Evolutionary conservation across 2,329 filamentous ascomycete genomes (phyloP).

Genomic region (Apiospora marii): DNA sequence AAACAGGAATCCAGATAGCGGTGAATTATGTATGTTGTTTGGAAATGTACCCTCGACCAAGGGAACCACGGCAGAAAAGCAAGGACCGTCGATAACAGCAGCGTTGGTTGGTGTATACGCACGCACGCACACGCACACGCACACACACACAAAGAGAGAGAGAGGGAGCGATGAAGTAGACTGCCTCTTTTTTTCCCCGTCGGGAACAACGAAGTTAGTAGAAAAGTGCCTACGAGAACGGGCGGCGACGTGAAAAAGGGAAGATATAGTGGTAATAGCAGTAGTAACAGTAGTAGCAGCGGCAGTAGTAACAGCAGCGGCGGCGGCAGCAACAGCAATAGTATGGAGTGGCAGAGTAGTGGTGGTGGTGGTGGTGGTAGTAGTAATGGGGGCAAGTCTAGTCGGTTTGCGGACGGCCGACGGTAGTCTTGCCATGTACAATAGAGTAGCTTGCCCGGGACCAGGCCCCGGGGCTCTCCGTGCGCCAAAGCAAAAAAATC

Average conservation of each 20-base stretch:
- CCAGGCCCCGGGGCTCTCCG: conserved; percentile 51
- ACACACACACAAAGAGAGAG: neutral
- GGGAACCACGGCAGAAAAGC: conserved; percentile 9
- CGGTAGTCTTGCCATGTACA: conserved; percentile 22
- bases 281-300: neutral
- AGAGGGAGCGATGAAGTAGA: neutral
- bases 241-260: conserved; percentile 12
- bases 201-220: neutral
- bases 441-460: conserved; percentile 30
- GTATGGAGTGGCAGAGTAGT: neutral
- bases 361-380: conserved; percentile 1
- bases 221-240: conserved; percentile 4
- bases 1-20: conserved; percentile 37
- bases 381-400: conserved; percentile 21
- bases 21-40: conserved; percentile 18
- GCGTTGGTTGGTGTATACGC: neutral
- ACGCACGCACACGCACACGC: neutral
- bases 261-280: neutral
- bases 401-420: conserved; percentile 22
- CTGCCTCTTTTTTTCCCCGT: neutral
- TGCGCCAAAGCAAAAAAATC: conserved; percentile 55
- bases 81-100: conserved; percentile 2
- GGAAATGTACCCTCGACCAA: neutral
- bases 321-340: neutral
- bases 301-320: neutral